Base-by-base conservation (phyloP, 2,329 filamentous ascomycete species). In the Talaromyces piceae region DNA sequence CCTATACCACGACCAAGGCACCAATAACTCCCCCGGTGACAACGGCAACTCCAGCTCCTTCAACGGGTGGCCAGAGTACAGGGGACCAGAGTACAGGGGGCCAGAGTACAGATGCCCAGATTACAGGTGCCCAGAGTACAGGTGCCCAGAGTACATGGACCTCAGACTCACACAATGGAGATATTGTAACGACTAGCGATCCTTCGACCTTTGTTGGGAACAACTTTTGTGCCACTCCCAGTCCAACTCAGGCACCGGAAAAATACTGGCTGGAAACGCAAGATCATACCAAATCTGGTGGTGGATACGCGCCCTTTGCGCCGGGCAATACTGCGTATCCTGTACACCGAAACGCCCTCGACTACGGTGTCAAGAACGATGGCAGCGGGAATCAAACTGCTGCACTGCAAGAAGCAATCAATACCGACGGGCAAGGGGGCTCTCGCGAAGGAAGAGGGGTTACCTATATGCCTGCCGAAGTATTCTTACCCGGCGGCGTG, bases 401-500 rank as follows among this genome's bases (percentile, higher is more conserved):
- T 11, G 50, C 31, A 11, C 23, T 59, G 8, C 57, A 59, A 25
- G 51, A 58, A 12, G 57, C 57, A 2, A 57, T 59, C 25, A 45
- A 58, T 27, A 44, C 49, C 11, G 56, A 58, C 25, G 55, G 54
- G 9, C 50, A 54, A 11, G 55, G 56, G 5, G 55, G 55, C 8
- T 55, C 47, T 28, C 56, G 55, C 8, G 41, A 57, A 28, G 52
- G 54, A 11, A 45, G 51, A 16, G 56, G 54, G 18, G 52, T 50
- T 20, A 51, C 55, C 5, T 53, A 53, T 25, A 50, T 65, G 37
- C 63, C 65, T 1, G 63, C 63, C 3, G 58, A 63, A 41, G 51
- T 67, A 3, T 68, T 61, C 45, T 37, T 68, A 1, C 65, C 64
- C 2, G 57, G 57, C 2, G 65, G 65, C 4, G 62, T 57, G 3